Evolutionary conservation across 108 stramenopile genomes (phyloP), one percentile per base, ranked within the genome.

Genomic region (Nitzschia sp.): DNA sequence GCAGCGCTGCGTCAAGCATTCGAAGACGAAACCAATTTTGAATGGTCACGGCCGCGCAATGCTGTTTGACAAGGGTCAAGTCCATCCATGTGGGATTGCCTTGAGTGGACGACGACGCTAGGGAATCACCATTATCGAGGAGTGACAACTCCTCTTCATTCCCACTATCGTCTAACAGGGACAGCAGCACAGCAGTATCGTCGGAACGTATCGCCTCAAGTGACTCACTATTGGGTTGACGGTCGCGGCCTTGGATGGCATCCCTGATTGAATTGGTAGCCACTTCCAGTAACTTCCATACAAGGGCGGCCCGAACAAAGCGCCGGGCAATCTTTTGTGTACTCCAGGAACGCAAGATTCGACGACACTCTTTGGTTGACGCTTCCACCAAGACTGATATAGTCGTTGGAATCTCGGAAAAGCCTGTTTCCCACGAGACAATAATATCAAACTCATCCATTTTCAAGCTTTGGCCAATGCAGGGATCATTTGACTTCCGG

Each of bases 11-110:
- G 54, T 48, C 49, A 33, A 67, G 32, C 25, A 34, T 29, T 11
- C 15, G 30, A 1, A 67, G 17, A 15, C 51, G 53, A 32, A 67
- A 67, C 54, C 66, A 38, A 19, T 55, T 67, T 27, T 67, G 66
- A 55, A 67, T 36, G 6, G 33, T 29, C 3, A 29, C 26, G 25
- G 66, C 66, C 31, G 66, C 54, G 21, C 54, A 4, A n/a, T 67
- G 31, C 3, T 51, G 32, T 1, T 51, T 30, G 3, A 27, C 48
- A 33, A 4, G 13, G 4, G 49, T 51, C 49, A 51, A 51, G 21
- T 51, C 49, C 19, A 51, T 23, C 4, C 4, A 4, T 19, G 21
- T 51, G 8, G 49, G 49, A 9, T 9, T 21, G 8, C 49, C 49
- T 4, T 51, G 8, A 4, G 49, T 23, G 17, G 49, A 51, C 17